phyloP scores from a whole-genome alignment of 225 moss, liverwort and hornwort genomes.

The Polytrichum commune region DNA sequence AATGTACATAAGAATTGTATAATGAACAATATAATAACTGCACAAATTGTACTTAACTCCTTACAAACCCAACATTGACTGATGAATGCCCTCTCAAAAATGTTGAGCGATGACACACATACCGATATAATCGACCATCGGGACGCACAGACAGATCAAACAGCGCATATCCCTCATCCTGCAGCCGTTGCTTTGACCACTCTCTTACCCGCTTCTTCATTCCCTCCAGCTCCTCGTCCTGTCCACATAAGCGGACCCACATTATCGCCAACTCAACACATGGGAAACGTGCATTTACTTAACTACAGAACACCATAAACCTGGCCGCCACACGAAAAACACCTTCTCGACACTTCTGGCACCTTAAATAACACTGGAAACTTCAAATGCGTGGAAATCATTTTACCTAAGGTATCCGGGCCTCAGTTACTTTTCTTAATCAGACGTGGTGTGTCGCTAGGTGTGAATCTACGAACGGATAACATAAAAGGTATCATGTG shows the following conservation, averaged over 20 bases:
- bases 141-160: constrained; percentile 87
- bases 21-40: too few species aligned
- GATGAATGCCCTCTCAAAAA: too few species aligned
- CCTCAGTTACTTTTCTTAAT: neutral
- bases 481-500: too few species aligned
- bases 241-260: constrained; percentile 9
- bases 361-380: neutral
- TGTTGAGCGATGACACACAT: neutral
- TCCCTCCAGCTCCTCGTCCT: constrained; percentile 81
- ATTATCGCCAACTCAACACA: constrained; percentile 2
- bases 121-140: constrained; percentile 82
- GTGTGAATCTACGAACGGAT: too few species aligned
- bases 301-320: neutral
- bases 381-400: neutral
- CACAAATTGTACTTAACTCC: too few species aligned
- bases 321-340: neutral
- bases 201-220: constrained; percentile 78
- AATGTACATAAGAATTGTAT: too few species aligned
- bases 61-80: too few species aligned
- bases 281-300: neutral
- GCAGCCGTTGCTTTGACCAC: constrained; percentile 79
- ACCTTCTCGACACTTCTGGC: neutral
- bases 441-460: too few species aligned
- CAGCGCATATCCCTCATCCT: constrained; percentile 80
- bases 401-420: neutral